Conservation (phyloP, 2,329 filamentous ascomycete species). For the Exophiala viscosa region DNA sequence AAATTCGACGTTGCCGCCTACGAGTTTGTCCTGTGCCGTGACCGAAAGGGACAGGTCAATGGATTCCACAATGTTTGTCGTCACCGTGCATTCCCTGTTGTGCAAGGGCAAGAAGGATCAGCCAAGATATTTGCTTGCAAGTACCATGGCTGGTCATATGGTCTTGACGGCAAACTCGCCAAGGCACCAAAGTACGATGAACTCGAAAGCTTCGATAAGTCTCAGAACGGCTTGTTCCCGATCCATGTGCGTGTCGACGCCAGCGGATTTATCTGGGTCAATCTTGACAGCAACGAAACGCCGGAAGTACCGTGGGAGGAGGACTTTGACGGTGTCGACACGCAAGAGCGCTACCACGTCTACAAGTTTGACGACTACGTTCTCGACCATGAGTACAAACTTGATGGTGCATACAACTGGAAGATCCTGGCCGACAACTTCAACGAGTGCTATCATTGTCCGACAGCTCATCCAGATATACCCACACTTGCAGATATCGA, state of each 20-base stretch:
- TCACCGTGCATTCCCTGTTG: conserved; percentile 57
- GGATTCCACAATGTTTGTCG: conserved; percentile 63
- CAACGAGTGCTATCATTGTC: conserved; percentile 53
- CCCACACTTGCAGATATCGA: conserved; percentile 52
- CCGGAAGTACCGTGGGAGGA: conserved; percentile 23
- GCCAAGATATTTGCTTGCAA: conserved; percentile 53
- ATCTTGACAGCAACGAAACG: conserved; percentile 18
- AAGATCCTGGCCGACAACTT: conserved; percentile 28
- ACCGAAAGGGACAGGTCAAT: conserved; percentile 51
- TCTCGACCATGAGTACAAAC: conserved; percentile 38
- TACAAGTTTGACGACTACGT: conserved; percentile 55
- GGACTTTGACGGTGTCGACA: conserved; percentile 33
- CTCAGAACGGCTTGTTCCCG: conserved; percentile 52
- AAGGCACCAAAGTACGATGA: conserved; percentile 59
- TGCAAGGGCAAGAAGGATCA: conserved; percentile 31
- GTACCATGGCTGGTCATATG: conserved; percentile 64
- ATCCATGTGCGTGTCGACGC: conserved; percentile 25
- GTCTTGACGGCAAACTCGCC: conserved; percentile 54
- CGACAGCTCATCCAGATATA: conserved; percentile 57
- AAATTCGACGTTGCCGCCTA: conserved; percentile 42
- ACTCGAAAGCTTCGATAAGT: conserved; percentile 56
- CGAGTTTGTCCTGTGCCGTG: conserved; percentile 52
- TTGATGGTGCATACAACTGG: conserved; percentile 28
- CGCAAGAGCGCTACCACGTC: conserved; percentile 46
- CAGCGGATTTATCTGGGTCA: conserved; percentile 27